phyloP scores from a whole-genome alignment of 352 stramenopile species.

The Globisporangium heterothallicum region DNA sequence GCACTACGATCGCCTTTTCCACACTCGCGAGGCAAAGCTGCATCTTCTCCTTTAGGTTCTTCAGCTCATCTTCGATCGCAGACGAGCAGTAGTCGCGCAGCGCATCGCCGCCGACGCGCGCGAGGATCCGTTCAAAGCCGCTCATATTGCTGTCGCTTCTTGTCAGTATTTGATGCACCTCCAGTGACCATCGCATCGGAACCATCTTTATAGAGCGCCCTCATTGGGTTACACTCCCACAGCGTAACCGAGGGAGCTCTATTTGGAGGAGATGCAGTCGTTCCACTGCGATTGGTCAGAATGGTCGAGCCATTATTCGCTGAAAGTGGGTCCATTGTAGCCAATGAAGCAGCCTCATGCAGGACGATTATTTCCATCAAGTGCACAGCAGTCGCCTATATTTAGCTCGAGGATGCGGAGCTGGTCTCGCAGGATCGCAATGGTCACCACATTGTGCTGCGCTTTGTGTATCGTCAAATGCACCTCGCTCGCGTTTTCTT shows the following conservation, averaged over 20 bases:
- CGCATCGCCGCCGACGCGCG: conserved; percentile 57
- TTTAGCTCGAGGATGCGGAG: too few relatives aligned
- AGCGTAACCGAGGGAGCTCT: too few relatives aligned
- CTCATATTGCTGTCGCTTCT: conserved; percentile 28
- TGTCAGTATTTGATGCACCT: background rate
- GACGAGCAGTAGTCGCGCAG: conserved; percentile 72
- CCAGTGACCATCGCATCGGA: conserved; percentile 1
- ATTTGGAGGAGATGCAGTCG: too few relatives aligned
- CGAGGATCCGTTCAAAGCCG: conserved; percentile 70
- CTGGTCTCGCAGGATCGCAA: too few relatives aligned
- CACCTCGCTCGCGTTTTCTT: background rate
- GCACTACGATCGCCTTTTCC: conserved; percentile 55
- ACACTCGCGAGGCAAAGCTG: conserved; percentile 43
- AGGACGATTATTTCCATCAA: too few relatives aligned
- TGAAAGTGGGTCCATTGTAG: too few relatives aligned
- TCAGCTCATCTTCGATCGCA: conserved; percentile 70
- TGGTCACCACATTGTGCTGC: background rate
- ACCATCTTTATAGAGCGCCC: background rate
- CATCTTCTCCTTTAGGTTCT: conserved; percentile 55
- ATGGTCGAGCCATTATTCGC: too few relatives aligned
- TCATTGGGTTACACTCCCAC: too few relatives aligned
- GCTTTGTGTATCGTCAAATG: background rate
- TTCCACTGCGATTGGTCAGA: too few relatives aligned
- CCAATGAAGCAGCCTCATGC: too few relatives aligned
- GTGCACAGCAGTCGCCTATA: too few relatives aligned